These are phyloP conservation scores for Ilyonectria robusta DNA, from an alignment of 2,329 filamentous ascomycete species.

Conservation along the genomic window DNA sequence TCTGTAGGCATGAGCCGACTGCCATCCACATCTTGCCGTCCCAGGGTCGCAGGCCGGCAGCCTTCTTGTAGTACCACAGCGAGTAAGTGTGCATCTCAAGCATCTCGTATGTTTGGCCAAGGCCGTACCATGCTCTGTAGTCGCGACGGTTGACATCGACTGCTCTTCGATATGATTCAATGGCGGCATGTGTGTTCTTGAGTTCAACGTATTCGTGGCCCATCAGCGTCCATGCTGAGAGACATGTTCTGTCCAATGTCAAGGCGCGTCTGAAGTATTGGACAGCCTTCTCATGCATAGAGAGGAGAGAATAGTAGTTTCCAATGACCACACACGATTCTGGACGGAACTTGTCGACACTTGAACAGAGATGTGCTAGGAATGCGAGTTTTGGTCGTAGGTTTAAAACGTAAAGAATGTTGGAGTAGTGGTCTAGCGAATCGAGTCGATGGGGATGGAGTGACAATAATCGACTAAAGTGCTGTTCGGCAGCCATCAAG, in stretches of 20 bases:
- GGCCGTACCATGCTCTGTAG: constrained; percentile 97
- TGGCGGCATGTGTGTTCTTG: constrained; percentile 98
- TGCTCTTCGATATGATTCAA: constrained; percentile 94
- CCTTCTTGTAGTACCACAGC: constrained; percentile 97
- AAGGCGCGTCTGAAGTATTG: constrained; percentile 97
- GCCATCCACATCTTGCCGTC: constrained; percentile 99
- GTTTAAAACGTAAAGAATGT: constrained; percentile 95
- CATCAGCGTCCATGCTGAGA: constrained; percentile 98
- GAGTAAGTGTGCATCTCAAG: constrained; percentile 98
- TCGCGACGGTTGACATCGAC: constrained; percentile 97
- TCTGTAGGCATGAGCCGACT: constrained; percentile 90
- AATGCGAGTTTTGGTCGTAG: constrained; percentile 91
- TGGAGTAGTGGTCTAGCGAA: constrained; percentile 94
- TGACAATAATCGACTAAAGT: constrained; percentile 85
- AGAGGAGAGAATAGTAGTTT: constrained; percentile 96
- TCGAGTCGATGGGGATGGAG: constrained; percentile 83
- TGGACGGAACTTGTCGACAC: constrained; percentile 94
- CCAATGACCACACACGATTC: constrained; percentile 98
- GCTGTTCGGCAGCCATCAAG: constrained; percentile 75
- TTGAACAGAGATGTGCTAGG: constrained; percentile 89
- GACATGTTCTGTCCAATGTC: constrained; percentile 89
- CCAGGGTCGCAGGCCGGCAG: constrained; percentile 92
- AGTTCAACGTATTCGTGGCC: constrained; percentile 98
- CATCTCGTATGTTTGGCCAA: constrained; percentile 97
- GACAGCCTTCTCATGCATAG: constrained; percentile 96